Conservation (phyloP, 73 alveolate species). For the Tetrahymena elliotti region DNA sequence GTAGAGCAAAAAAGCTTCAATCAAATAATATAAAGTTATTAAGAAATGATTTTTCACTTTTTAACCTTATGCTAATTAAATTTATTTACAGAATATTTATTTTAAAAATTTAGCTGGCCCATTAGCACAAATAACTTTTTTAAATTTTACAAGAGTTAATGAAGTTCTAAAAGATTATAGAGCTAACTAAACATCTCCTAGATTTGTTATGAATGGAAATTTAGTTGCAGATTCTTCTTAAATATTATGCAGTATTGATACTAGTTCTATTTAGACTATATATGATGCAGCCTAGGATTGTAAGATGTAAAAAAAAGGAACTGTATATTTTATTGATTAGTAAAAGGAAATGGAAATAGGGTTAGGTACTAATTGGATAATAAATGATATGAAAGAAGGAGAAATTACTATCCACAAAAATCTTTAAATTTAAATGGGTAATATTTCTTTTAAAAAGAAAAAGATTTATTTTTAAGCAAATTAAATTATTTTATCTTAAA, state of each 20-base stretch:
- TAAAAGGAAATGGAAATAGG: constrained; percentile 42
- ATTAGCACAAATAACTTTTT: neutral
- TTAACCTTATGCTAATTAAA: no score
- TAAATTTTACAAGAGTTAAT: constrained; percentile 10
- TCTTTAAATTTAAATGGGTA: constrained; percentile 42
- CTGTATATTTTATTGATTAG: constrained; percentile 7
- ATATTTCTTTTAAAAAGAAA: neutral
- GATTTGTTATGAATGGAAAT: constrained; percentile 9
- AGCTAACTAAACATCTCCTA: constrained; percentile 12
- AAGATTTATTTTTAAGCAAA: neutral
- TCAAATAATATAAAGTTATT: no score
- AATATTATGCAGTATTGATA: neutral
- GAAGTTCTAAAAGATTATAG: constrained; percentile 14
- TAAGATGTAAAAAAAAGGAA: neutral
- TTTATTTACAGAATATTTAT: no score
- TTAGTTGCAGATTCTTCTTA: neutral
- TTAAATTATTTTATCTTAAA: no score
- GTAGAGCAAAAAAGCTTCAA: no score
- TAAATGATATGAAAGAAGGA: neutral
- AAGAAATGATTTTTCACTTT: no score
- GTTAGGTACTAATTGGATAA: constrained; percentile 41
- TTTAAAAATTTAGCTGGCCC: neutral
- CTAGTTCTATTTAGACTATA: neutral
- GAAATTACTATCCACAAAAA: neutral
- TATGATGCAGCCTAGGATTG: neutral